Percentiles rank a stretch among this genome's conserved stretches.
Conservation (phyloP, 768 basidiomycete genomes). For the Boletus pseudo-olivaceus region DNA sequence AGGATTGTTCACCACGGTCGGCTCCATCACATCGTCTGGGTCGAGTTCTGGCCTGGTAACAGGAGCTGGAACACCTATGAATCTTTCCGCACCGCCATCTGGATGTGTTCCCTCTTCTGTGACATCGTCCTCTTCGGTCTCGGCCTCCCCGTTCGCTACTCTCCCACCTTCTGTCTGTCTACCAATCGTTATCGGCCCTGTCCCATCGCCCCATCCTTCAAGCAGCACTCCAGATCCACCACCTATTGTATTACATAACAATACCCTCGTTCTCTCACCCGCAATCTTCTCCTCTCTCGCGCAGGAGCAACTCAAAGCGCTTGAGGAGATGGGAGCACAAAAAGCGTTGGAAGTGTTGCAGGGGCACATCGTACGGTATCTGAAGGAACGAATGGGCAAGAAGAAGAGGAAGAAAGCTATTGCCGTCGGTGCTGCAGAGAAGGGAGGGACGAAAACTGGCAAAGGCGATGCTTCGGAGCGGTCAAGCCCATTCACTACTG, state of each 20-base stretch:
- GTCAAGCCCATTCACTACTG: slow-evolving; percentile 44
- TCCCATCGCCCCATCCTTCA: slow-evolving; percentile 60
- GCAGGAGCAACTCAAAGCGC: slow-evolving; percentile 64
- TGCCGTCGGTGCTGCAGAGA: slow-evolving; percentile 34
- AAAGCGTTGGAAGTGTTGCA: slow-evolving; percentile 80
- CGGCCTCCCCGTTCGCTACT: slow-evolving; percentile 27
- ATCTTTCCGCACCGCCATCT: slow-evolving; percentile 19
- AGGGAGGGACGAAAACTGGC: slow-evolving; percentile 38
- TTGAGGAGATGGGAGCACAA: slow-evolving; percentile 79
- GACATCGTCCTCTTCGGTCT: slow-evolving; percentile 2
- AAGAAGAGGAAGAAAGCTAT: slow-evolving; percentile 39
- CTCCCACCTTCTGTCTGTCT: slow-evolving; percentile 51
- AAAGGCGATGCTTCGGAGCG: slow-evolving; percentile 32
- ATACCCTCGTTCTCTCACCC: slow-evolving; percentile 81
- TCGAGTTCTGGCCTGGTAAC: slow-evolving; percentile 6
- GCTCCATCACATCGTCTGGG: background rate
- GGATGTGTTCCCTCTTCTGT: slow-evolving; percentile 1
- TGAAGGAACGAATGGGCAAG: slow-evolving; percentile 65
- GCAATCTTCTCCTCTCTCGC: slow-evolving; percentile 78
- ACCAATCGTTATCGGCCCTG: slow-evolving; percentile 73
- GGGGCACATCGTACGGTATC: slow-evolving; percentile 76
- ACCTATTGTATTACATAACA: slow-evolving; percentile 81
- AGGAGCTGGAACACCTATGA: slow-evolving; percentile 2
- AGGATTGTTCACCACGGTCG: background rate
- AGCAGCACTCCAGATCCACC: slow-evolving; percentile 40